Base-by-base conservation (phyloP, 495 filamentous ascomycete genomes). In the Lasiosphaeria hispida region DNA sequence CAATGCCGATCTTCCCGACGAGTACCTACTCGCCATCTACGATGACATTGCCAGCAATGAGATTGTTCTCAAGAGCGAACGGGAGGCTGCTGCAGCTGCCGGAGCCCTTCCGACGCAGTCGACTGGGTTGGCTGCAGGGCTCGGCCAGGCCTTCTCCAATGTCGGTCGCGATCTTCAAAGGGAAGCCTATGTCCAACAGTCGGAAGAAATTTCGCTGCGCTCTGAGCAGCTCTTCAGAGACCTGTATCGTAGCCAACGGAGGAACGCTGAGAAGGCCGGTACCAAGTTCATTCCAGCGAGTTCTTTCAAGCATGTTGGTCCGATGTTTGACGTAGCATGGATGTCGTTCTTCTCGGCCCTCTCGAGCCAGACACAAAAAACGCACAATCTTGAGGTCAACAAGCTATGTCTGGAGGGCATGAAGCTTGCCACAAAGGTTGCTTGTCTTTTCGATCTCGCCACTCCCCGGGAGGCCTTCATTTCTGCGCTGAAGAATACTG, bases 271-370 rank as follows among this genome's bases (percentile, higher is more conserved):
- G 5, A 88, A 85, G 57, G 78, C 85, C 13, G 82, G 82, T 6
- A 77, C 85, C 30, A 91, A 83, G 62, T 99, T 92, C 70, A 94
- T 97, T 59, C 87, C 90, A 10, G 94, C 95, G 1, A 90, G 90
- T 1, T 96, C 92, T 0, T 92, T 89, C 69, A 92, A 88, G 60
- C 94, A 99, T 72, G 88, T 96, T 49, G 94, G 94, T 0, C 92
- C 94, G 3, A 99, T 99, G 93, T 99, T 99, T 63, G 92, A 97
- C 62, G 92, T 96, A 13, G 95, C 90, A 0, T 99, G 94, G 94
- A 99, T 97, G 93, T 94, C 93, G 15, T 96, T 96, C 73, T 86
- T 97, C 66, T 96, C 91, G 9, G 91, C 91, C 0, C 80, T 97
- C 23, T 96, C 94, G 3, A 91, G 89, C 30, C 85, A 91, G 57